These are phyloP conservation scores for Macrolepiota dolichaula DNA, from an alignment of 768 basidiomycete species.

Conservation along the genomic window DNA sequence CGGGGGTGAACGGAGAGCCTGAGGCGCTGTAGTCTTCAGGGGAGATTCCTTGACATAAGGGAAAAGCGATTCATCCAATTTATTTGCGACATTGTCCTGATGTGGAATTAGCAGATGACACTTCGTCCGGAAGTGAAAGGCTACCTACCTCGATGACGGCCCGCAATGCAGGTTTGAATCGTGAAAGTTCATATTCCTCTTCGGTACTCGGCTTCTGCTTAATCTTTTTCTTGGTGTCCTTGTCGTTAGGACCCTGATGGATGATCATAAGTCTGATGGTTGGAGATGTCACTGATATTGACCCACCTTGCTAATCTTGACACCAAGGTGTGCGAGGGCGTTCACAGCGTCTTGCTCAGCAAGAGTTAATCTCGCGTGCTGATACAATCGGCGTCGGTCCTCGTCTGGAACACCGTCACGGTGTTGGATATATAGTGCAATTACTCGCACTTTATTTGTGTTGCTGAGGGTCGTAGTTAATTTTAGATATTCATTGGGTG, in stretches of 20 bases:
- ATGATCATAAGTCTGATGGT: background rate
- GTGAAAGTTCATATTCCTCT: slow-evolving; percentile 96
- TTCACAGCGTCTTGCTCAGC: slow-evolving; percentile 94
- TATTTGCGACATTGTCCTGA: slow-evolving; percentile 80
- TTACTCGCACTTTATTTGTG: slow-evolving; percentile 91
- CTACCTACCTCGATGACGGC: slow-evolving; percentile 76
- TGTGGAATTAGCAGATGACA: background rate
- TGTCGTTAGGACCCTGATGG: slow-evolving; percentile 65
- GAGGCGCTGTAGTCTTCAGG: slow-evolving; percentile 50
- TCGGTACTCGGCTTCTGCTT: slow-evolving; percentile 74
- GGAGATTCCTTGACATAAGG: slow-evolving; percentile 89
- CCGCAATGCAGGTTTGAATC: slow-evolving; percentile 82
- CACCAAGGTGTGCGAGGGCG: slow-evolving; percentile 77
- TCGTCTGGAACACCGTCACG: slow-evolving; percentile 99
- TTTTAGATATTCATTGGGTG: background rate
- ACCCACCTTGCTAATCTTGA: slow-evolving; percentile 78
- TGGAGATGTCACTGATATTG: background rate
- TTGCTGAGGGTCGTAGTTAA: slow-evolving; percentile 47
- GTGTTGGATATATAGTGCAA: slow-evolving; percentile 91
- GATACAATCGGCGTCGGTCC: slow-evolving; percentile 89
- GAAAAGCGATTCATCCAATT: slow-evolving; percentile 75
- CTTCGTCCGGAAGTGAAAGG: background rate
- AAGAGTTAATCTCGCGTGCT: slow-evolving; percentile 85
- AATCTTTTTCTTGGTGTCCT: slow-evolving; percentile 75
- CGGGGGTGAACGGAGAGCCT: slow-evolving; percentile 25